Evolutionary conservation across 345 rosid genomes (phyloP), one percentile per base, ranked within the genome.

Genomic region (Populus euphratica): DNA sequence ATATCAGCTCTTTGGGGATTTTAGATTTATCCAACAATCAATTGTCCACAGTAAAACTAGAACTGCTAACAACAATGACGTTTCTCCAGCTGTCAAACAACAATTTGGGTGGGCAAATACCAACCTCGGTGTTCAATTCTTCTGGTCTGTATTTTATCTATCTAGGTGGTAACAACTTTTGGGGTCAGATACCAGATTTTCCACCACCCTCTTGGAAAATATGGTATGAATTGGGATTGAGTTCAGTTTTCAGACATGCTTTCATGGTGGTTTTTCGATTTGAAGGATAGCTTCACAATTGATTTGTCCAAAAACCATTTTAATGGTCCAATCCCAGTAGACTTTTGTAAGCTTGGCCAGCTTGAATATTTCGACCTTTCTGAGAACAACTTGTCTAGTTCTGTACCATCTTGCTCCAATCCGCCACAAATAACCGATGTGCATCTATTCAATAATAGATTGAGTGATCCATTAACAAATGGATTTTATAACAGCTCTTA

Each of bases 11-110:
- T 2, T 0, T 76, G 25, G 1, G 0, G 0, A 0, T 0, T 20
- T 69, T 82, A 12, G 86, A 83, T 16, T 38, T 83, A 44, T 83
- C 83, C 0, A 11, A 59, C 33, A 85, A 83, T 64, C 47, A 8
- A 9, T 43, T 43, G 3, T 43, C 47, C 0, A 9, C 13, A 10
- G 14, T 12, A 43, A 43, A 43, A 10, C 14, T 10, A 43, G 3
- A 43, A 12, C 3, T 0, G 0, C 0, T 43, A 0, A 43, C 9
- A 12, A 2, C 12, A 8, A 0, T 10, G 10, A 0, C 0, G 14
- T 43, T 8, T 43, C 0, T 43, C 0, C 10, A 1, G 11, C 11
- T 43, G 13, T 43, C 47, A 43, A 43, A 43, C 47, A 43, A 43
- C 14, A 43, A 43, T 43, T 43, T 43, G 47, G 47, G 47, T 43